Evolutionary conservation across 345 rosid species (phyloP).

Genomic region (Psidium guajava): DNA sequence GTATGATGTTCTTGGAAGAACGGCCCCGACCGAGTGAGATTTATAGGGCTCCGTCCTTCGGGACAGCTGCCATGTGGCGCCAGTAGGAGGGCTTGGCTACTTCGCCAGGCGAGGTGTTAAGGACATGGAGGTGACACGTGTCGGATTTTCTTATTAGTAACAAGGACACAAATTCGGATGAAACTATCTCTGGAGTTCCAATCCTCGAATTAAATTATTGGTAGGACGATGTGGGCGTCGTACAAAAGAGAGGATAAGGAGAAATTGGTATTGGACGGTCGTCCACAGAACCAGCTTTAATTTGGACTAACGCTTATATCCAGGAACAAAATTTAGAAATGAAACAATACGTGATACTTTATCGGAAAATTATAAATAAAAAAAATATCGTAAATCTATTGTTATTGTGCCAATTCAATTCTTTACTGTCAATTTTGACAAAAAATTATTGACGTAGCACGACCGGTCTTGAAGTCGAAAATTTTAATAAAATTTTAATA

Average conservation of each 20-base stretch:
- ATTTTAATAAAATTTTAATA: too few species aligned
- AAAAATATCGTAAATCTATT: too few species aligned
- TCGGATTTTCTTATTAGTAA: background rate
- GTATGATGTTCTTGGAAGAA: background rate
- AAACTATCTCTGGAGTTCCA: background rate
- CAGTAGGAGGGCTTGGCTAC: background rate
- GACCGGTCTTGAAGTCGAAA: too few species aligned
- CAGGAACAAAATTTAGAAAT: background rate
- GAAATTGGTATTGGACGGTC: background rate
- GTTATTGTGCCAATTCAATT: too few species aligned
- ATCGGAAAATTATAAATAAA: too few species aligned
- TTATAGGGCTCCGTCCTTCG: background rate
- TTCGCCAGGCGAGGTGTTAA: background rate
- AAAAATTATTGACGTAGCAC: too few species aligned
- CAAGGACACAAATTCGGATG: background rate
- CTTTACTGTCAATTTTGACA: too few species aligned
- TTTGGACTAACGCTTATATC: background rate
- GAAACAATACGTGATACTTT: background rate
- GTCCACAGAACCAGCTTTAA: background rate
- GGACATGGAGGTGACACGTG: background rate
- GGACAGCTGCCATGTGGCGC: background rate
- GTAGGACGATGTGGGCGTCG: too few species aligned
- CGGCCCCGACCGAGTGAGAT: background rate
- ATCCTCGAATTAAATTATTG: background rate
- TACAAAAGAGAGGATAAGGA: background rate